These are phyloP conservation scores for Penicillium arizonense DNA, from an alignment of 495 filamentous ascomycete species.

Conservation along the genomic window DNA sequence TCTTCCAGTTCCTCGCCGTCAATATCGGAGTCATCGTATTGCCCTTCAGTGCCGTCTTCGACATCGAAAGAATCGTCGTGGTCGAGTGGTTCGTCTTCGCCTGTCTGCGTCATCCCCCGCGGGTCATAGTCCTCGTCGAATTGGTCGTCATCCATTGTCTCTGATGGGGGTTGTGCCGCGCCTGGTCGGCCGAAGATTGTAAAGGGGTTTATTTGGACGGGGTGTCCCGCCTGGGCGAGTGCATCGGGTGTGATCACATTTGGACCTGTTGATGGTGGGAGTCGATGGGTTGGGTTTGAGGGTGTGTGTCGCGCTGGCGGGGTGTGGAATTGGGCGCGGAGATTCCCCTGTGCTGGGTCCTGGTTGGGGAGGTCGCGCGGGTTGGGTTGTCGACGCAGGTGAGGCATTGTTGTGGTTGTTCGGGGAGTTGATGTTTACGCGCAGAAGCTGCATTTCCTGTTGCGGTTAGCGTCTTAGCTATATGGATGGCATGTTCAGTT, in stretches of 20 bases:
- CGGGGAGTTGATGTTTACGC: constrained; percentile 9
- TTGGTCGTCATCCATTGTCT: constrained; percentile 16
- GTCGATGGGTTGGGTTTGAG: constrained; percentile 29
- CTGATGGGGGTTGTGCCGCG: constrained; percentile 13
- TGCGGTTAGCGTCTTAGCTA: constrained; percentile 13
- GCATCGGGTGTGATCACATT: constrained; percentile 23
- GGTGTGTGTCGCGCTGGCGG: constrained; percentile 34
- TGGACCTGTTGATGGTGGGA: constrained; percentile 31
- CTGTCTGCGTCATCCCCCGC: constrained; percentile 7
- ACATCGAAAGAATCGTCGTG: constrained; percentile 14
- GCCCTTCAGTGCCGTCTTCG: constrained; percentile 16
- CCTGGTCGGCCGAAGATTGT: constrained; percentile 35
- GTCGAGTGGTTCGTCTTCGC: constrained; percentile 12
- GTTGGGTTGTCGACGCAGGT: constrained; percentile 25
- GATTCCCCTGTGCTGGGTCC: constrained; percentile 5
- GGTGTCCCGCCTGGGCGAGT: constrained; percentile 18
- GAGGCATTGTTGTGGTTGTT: constrained; percentile 24
- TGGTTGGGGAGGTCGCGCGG: constrained; percentile 13
- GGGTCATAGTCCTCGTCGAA: constrained; percentile 20
- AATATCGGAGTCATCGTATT: constrained; percentile 25
- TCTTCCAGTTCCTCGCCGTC: constrained; percentile 41
- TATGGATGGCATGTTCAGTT: neutral
- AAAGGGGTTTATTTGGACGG: constrained; percentile 28
- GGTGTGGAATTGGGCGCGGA: constrained; percentile 37
- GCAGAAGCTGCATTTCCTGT: constrained; percentile 17